A percentile compares a stretch with the other conserved stretches of the same genome.
Conservation (phyloP, 345 rosid genomes). For the Salix udensis region DNA sequence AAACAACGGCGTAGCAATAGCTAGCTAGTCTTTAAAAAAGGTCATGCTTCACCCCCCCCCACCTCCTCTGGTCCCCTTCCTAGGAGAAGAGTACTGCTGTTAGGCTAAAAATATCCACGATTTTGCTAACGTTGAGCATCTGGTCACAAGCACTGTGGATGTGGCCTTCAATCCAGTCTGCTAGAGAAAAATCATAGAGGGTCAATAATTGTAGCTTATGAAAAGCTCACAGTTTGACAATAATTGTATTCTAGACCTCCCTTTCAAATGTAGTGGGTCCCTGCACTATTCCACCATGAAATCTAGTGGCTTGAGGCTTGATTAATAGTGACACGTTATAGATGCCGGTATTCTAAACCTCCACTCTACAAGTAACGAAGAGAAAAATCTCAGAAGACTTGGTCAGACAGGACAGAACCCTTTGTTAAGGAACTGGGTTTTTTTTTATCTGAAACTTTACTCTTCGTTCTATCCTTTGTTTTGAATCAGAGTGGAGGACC, state of each 20-base stretch:
- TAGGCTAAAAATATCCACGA: not conserved
- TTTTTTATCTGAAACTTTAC: not conserved
- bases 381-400: not conserved
- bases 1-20: not conserved
- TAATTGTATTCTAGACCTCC: not conserved
- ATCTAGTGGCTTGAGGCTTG: not conserved
- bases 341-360: not conserved
- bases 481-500: slow-evolving; percentile 76
- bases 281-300: not conserved
- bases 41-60: not conserved
- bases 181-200: not conserved
- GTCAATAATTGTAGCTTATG: not conserved
- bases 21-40: not conserved
- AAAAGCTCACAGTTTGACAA: not conserved
- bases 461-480: not conserved
- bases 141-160: not conserved
- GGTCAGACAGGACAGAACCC: not conserved
- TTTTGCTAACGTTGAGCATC: not conserved
- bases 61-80: not conserved
- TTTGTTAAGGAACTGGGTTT: not conserved
- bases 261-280: not conserved
- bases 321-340: not conserved
- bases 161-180: not conserved
- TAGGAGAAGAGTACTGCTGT: not conserved
- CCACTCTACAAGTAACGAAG: not conserved